A percentile compares a stretch with the other conserved stretches of the same genome.
phyloP scores from a whole-genome alignment of 1,139 yeast species.

The Diutina neorugosa region DNA sequence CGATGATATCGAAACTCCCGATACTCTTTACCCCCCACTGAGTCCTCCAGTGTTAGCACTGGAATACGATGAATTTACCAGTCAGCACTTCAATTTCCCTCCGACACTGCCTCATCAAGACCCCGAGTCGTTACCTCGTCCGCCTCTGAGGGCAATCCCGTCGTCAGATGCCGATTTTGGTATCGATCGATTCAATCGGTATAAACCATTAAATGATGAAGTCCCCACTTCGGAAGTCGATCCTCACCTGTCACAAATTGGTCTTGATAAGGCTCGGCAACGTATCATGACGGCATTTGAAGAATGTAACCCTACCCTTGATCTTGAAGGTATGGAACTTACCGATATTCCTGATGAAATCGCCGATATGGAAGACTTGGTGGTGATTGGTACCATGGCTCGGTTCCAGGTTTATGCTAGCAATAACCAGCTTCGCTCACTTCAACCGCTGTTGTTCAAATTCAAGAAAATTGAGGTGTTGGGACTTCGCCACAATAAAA shows the following conservation, averaged over 20 bases:
- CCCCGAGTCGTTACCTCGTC: background rate
- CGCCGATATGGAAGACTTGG: conserved; percentile 39
- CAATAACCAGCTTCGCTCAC: conserved; percentile 32
- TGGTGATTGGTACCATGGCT: conserved; percentile 23
- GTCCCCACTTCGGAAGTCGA: background rate
- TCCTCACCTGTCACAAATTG: conserved; percentile 3
- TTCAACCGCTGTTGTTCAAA: conserved; percentile 39
- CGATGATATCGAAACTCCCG: conserved; percentile 9
- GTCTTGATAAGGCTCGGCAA: conserved; percentile 18
- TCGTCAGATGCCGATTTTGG: conserved; percentile 35
- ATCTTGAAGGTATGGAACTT: conserved; percentile 31
- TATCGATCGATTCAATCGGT: conserved; percentile 32
- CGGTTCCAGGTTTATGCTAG: conserved; percentile 36
- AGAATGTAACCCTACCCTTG: conserved; percentile 23
- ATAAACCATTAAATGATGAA: conserved; percentile 11
- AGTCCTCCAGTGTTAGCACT: background rate
- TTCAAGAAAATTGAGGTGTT: conserved; percentile 41
- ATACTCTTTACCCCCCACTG: conserved; percentile 5
- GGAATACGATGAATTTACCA: background rate
- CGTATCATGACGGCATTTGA: conserved; percentile 29
- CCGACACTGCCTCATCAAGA: background rate
- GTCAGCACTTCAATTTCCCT: background rate
- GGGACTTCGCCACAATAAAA: conserved; percentile 38
- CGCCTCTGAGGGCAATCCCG: conserved; percentile 11
- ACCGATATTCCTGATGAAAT: conserved; percentile 41